Base-by-base conservation (phyloP, 768 basidiomycete genomes). In the Kwoniella sp. region DNA sequence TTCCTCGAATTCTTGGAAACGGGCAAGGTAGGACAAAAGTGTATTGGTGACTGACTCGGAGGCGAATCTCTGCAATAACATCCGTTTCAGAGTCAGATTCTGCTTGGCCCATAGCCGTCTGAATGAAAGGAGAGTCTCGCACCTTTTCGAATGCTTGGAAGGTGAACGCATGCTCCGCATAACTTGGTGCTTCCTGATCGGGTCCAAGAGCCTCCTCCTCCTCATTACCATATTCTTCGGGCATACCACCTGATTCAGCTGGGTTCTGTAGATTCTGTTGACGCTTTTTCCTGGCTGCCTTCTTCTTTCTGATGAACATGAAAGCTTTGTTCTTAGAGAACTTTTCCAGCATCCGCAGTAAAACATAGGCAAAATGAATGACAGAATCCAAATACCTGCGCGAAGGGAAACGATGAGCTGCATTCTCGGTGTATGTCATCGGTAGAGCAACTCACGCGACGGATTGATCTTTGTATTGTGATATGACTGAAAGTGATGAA, bases 101-200 rank as follows among this genome's bases (percentile, higher is more conserved):
- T 23, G 30, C 11, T 2, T 8, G 20, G 4, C 41, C 17, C 20
- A 34, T 34, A 2, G 29, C 4, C 17, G 5, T 51, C 4, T 20
- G 28, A 13, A 31, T 4, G 63, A 68, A 30, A 13, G 17, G 48
- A 26, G 11, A n/a, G n/a, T n/a, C 67, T 84, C 84, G 65, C 70
- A 93, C 96, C 84, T 86, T 85, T 82, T 98, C 92, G 71, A 93
- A 96, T 29, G 88, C 87, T 72, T 92, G 90, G 77, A 99, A 93
- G 2, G 91, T 91, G 82, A 96, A 94, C 77, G 89, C 86, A 41
- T 91, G 92, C 78, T 97, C 95, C 41, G 86, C 84, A 55, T 90
- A 82, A 50, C 72, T 84, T 28, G 88, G 84, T 29, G 86, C 87
- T 64, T 90, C 65, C 25, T 61, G 66, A n/a, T 74, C 88, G 29